Conservation (phyloP, 352 stramenopile species). For the Pythium biforme region DNA sequence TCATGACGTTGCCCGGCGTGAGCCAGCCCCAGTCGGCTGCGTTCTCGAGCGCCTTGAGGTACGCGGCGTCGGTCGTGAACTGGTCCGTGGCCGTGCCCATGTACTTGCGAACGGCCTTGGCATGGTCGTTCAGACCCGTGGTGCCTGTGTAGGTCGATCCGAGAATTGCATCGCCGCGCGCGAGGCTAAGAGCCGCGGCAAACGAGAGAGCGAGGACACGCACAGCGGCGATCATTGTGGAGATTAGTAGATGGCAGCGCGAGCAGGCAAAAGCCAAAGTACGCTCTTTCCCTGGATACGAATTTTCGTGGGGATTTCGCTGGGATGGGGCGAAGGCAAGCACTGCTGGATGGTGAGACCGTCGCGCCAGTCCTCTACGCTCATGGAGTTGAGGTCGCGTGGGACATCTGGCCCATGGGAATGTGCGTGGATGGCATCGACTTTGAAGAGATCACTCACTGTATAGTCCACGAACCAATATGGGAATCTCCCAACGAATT, state of each 20-base stretch:
- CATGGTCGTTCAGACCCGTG: not conserved
- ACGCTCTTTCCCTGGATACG: no score
- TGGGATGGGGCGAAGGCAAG: no score
- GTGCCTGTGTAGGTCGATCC: not conserved
- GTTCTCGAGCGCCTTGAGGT: conserved; percentile 2
- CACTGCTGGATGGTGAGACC: no score
- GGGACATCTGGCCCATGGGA: no score
- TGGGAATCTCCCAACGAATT: no score
- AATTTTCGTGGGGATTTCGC: no score
- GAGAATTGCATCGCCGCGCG: not conserved
- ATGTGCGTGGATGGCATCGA: no score
- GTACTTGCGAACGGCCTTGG: conserved; percentile 3
- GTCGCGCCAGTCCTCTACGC: no score
- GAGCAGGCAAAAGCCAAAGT: not conserved
- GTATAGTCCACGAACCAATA: no score
- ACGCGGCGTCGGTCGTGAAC: not conserved
- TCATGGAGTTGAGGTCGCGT: no score
- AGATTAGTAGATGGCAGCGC: not conserved
- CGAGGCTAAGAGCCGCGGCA: not conserved
- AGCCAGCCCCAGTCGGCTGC: not conserved
- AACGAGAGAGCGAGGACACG: not conserved
- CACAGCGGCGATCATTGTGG: not conserved
- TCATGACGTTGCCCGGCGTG: conserved; percentile 2
- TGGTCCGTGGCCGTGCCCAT: conserved; percentile 1
- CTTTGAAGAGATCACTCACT: no score